Evolutionary conservation across 2,329 filamentous ascomycete genomes (phyloP), one percentile per base, ranked within the genome.

Genomic region (Colletotrichum horii): DNA sequence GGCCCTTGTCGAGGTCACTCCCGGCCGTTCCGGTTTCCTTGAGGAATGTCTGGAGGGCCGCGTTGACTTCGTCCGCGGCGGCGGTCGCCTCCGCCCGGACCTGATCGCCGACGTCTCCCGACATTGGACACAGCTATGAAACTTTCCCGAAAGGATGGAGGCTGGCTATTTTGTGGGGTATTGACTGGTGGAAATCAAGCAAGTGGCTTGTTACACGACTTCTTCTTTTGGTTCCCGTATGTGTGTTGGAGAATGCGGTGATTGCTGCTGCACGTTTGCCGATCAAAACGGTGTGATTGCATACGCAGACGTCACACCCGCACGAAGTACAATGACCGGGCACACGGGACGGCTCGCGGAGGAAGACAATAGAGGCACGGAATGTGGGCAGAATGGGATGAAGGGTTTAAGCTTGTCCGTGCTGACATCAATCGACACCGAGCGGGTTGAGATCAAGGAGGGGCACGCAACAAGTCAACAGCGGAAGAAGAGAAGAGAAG

Each of bases 21-120:
- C 73, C 73, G 38, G 55, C 11, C 8, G 73, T 16, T 0, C 64
- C 43, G 69, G 38, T 26, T 15, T 32, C 26, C n/a, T 24, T 43
- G 22, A 72, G 15, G 55, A 72, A 75, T 19, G 24, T 56, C 26
- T 67, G 30, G n/a, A 75, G 36, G n/a, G 62, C 69, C 38, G 62
- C 62, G 28, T 32, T 36, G 64, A 75, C 72, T 38, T 75, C 72
- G 38, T 52, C 72, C 38, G 72, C 62, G 26, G 72, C 69, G 26
- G 73, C 38, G 12, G 73, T 30, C 55, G 73, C 69, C 26, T 72
- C 69, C 26, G 58, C 69, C 62, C 64, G 62, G 64, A 68, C 64
- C 55, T 61, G 43, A n/a, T 62, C 32, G 32, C 32, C 62, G n/a
- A 8, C 8, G 24, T 72, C 62, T 24, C 12, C 30, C 22, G 43